phyloP scores from a whole-genome alignment of 805 yeast genomes.

The Nakazawaea populi region DNA sequence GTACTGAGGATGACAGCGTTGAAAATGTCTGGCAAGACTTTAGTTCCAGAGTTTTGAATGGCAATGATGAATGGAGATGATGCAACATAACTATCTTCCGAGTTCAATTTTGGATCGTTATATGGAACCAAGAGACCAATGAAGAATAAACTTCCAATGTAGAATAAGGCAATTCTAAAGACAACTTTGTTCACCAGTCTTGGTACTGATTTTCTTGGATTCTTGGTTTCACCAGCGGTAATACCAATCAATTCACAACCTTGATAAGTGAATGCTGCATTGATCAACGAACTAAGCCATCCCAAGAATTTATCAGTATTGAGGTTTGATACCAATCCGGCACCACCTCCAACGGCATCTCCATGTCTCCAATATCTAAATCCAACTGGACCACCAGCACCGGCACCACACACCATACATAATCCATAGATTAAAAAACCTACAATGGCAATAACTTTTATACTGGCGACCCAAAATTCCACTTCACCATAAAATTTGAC shows the following conservation, averaged over 20 bases:
- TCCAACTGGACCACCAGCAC: constrained; percentile 63
- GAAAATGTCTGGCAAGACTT: constrained; percentile 60
- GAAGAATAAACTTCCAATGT: constrained; percentile 59
- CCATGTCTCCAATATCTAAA: constrained; percentile 80
- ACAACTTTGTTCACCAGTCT: constrained; percentile 66
- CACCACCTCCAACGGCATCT: constrained; percentile 70
- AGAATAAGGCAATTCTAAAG: constrained; percentile 59
- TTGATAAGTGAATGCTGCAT: constrained; percentile 77
- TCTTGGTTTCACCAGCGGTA: constrained; percentile 67
- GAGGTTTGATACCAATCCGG: constrained; percentile 35
- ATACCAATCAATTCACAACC: constrained; percentile 76
- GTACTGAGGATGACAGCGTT: constrained; percentile 66
- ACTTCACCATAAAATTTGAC: constrained; percentile 69
- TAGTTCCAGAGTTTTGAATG: constrained; percentile 61
- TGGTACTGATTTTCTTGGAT: constrained; percentile 68
- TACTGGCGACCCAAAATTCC: constrained; percentile 68
- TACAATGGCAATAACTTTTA: constrained; percentile 61
- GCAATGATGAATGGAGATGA: constrained; percentile 73
- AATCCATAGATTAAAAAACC: constrained; percentile 67
- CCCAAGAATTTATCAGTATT: constrained; percentile 60
- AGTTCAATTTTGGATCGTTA: constrained; percentile 47
- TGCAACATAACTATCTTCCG: constrained; percentile 30
- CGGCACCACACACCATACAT: constrained; percentile 74
- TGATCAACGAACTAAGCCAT: constrained; percentile 62
- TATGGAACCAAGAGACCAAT: constrained; percentile 68